phyloP scores from a whole-genome alignment of 2,329 filamentous ascomycete genomes.

The Exophiala mesophila region DNA sequence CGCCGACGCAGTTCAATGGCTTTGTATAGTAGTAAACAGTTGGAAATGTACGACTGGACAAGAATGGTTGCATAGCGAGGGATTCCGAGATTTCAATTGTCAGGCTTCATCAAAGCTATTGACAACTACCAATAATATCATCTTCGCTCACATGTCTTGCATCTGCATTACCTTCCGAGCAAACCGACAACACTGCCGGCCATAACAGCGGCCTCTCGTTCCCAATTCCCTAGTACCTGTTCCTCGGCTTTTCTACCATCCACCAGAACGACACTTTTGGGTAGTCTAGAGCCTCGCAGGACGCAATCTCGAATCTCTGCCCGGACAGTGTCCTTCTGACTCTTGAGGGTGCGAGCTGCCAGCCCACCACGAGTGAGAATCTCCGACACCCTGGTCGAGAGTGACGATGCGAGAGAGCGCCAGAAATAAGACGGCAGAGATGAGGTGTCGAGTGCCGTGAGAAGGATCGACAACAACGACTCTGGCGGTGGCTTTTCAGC shows the following conservation, averaged over 20 bases:
- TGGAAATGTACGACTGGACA: no score
- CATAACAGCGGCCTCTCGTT: conserved; percentile 92
- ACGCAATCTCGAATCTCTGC: conserved; percentile 82
- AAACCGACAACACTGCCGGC: conserved; percentile 71
- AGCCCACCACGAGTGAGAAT: conserved; percentile 78
- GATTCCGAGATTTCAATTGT: background rate
- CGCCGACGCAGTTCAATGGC: no score
- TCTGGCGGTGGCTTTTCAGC: conserved; percentile 8
- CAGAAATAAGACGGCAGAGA: conserved; percentile 90
- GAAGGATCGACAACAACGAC: conserved; percentile 63
- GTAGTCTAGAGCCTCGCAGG: conserved; percentile 66
- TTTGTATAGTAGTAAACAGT: no score
- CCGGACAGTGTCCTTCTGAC: conserved; percentile 68
- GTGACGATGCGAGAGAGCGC: conserved; percentile 74
- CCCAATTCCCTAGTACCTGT: conserved; percentile 61
- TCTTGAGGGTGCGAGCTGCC: conserved; percentile 71
- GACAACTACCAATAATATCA: background rate
- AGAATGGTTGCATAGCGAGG: background rate
- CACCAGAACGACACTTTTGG: conserved; percentile 45
- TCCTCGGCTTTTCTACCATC: conserved; percentile 42
- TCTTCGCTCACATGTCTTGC: conserved; percentile 9
- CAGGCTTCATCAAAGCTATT: no score
- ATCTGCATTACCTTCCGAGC: conserved; percentile 30
- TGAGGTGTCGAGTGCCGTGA: conserved; percentile 76
- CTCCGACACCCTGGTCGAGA: conserved; percentile 75